phyloP scores from a whole-genome alignment of 768 basidiomycete species.

The Cyclocybe cylindracea region DNA sequence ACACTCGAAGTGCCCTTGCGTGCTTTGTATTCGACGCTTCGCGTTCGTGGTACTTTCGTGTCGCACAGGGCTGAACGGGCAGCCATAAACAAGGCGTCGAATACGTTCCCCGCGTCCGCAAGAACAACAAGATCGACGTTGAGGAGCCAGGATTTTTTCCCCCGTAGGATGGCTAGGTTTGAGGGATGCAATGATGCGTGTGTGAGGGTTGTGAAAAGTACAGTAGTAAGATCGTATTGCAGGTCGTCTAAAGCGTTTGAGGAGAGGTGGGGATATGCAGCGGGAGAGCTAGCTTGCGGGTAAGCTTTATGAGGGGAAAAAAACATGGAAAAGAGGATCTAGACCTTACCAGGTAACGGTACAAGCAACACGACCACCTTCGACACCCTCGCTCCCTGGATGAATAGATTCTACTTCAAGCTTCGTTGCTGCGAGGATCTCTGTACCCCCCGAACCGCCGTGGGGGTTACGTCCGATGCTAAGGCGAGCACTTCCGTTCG shows the following conservation, averaged over 20 bases:
- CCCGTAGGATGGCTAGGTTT: constrained; percentile 61
- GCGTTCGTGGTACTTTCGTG: constrained; percentile 75
- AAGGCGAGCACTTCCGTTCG: constrained; percentile 82
- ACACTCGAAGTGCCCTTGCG: constrained; percentile 17
- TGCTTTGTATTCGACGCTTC: constrained; percentile 67
- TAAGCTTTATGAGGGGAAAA: constrained; percentile 3
- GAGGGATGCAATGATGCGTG: constrained; percentile 66
- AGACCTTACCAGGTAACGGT: constrained; percentile 75
- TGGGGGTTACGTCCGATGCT: constrained; percentile 62
- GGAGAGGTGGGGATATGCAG: constrained; percentile 74
- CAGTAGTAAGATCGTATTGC: constrained; percentile 67
- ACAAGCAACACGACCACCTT: constrained; percentile 65
- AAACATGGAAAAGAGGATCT: background rate
- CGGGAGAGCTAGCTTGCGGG: constrained; percentile 65
- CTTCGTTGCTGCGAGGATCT: constrained; percentile 76
- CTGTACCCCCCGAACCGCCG: constrained; percentile 67
- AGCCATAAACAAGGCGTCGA: constrained; percentile 80
- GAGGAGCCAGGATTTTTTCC: constrained; percentile 74
- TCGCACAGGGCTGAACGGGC: constrained; percentile 81
- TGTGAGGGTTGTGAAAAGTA: constrained; percentile 64
- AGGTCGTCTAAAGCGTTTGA: constrained; percentile 71
- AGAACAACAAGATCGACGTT: constrained; percentile 76
- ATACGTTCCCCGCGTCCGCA: constrained; percentile 71
- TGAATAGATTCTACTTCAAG: constrained; percentile 73
- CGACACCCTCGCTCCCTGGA: constrained; percentile 44